A percentile compares a stretch with the other conserved stretches of the same genome.
phyloP scores from a whole-genome alignment of 305 asterid genomes.

The Fraxinus albicans region DNA sequence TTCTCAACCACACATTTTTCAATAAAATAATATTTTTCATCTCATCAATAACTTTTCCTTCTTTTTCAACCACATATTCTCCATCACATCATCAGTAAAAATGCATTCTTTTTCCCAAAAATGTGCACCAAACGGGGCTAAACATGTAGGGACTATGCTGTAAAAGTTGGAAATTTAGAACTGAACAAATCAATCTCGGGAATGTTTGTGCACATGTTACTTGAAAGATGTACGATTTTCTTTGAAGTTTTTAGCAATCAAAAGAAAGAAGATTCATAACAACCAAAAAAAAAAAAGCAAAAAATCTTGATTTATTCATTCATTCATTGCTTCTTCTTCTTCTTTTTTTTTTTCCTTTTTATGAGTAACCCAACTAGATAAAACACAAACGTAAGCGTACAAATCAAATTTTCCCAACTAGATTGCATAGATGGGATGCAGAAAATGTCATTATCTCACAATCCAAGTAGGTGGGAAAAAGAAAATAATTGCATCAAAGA shows the following conservation, averaged over 20 bases:
- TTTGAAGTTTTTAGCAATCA: background rate
- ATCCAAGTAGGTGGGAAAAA: too few species aligned
- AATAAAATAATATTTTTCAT: too few species aligned
- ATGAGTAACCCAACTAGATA: background rate
- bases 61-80: too few species aligned
- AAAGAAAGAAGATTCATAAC: background rate
- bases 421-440: background rate
- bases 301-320: background rate
- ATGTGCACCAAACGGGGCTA: too few species aligned
- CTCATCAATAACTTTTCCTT: too few species aligned
- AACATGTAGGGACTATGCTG: background rate
- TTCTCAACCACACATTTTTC: too few species aligned
- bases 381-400: background rate
- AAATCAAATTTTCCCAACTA: background rate
- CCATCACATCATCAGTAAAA: too few species aligned
- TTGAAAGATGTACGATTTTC: background rate
- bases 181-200: background rate
- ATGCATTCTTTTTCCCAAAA: too few species aligned
- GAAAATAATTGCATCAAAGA: background rate
- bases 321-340: background rate
- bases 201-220: background rate
- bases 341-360: too few species aligned
- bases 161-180: background rate
- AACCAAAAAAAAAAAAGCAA: background rate
- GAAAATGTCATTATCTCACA: background rate